Evolutionary conservation across 208 protist genomes (phyloP).

Genomic region (Acanthamoeba castellanii): DNA sequence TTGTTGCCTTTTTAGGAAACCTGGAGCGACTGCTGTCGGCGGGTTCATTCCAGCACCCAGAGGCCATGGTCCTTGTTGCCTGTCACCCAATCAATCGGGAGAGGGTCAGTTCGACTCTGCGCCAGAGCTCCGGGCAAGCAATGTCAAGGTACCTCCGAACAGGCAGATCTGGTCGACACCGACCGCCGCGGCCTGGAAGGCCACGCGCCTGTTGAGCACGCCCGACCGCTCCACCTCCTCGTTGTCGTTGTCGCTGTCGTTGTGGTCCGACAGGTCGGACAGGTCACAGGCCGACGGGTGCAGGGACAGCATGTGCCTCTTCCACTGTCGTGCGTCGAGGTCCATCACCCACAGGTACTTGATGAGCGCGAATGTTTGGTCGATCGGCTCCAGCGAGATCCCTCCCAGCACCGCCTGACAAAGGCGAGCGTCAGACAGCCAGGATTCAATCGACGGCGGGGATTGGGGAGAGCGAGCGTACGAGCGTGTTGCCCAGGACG

Average conservation of each 20-base stretch:
- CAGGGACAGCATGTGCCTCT: neutral
- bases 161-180: neutral
- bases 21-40: no score
- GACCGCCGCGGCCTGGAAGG: neutral
- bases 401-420: neutral
- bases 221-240: neutral
- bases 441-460: neutral
- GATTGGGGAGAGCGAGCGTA: neutral
- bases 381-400: neutral
- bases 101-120: no score
- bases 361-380: neutral
- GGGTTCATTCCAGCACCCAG: neutral
- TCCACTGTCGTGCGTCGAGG: neutral
- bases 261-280: no score
- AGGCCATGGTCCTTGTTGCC: neutral
- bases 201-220: neutral
- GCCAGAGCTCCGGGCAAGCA: no score
- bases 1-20: no score
- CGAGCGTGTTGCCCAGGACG: neutral
- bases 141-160: slow-evolving; percentile 19
- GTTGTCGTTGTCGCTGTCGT: no score
- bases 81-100: neutral
- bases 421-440: neutral
- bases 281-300: neutral
- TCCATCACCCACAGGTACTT: neutral